phyloP scores from a whole-genome alignment of 2,329 filamentous ascomycete species.

The Fusarium sp. region DNA sequence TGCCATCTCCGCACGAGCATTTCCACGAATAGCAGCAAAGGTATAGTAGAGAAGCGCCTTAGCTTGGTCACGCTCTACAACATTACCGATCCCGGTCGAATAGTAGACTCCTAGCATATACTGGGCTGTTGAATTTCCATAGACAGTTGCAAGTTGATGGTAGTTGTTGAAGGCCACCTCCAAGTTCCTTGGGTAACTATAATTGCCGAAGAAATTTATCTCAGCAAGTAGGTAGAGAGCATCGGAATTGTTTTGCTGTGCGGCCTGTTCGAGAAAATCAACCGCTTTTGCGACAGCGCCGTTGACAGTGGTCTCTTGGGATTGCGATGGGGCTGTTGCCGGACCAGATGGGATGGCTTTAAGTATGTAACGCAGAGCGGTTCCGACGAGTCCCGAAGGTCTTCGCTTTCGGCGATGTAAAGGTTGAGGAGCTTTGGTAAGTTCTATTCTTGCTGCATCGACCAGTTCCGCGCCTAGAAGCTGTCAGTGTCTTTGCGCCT shows the following conservation, averaged over 20 bases:
- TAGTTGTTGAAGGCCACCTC: conserved; percentile 83
- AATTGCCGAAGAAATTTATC: conserved; percentile 97
- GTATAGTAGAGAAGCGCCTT: conserved; percentile 94
- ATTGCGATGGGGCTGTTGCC: conserved; percentile 56
- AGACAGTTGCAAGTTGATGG: conserved; percentile 75
- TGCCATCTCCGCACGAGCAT: conserved; percentile 92
- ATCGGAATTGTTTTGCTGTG: conserved; percentile 73
- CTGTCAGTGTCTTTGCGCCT: conserved; percentile 21
- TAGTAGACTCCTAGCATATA: conserved; percentile 97
- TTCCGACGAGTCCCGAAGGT: conserved; percentile 55
- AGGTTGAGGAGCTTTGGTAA: conserved; percentile 60
- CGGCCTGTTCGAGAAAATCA: conserved; percentile 62
- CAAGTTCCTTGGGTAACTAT: conserved; percentile 85
- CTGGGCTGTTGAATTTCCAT: conserved; percentile 91
- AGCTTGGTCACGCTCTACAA: conserved; percentile 86
- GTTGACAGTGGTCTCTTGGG: conserved; percentile 48
- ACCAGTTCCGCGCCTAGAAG: conserved; percentile 62
- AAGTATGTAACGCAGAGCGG: conserved; percentile 55
- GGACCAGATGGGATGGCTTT: conserved; percentile 62
- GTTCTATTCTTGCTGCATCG: conserved; percentile 60
- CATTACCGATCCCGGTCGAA: conserved; percentile 86
- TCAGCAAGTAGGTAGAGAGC: conserved; percentile 91
- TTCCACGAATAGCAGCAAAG: conserved; percentile 85
- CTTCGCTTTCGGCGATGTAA: conserved; percentile 56
- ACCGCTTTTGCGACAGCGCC: conserved; percentile 62